Base-by-base conservation (phyloP, 2,329 filamentous ascomycete species). In the Zalaria sp. region DNA sequence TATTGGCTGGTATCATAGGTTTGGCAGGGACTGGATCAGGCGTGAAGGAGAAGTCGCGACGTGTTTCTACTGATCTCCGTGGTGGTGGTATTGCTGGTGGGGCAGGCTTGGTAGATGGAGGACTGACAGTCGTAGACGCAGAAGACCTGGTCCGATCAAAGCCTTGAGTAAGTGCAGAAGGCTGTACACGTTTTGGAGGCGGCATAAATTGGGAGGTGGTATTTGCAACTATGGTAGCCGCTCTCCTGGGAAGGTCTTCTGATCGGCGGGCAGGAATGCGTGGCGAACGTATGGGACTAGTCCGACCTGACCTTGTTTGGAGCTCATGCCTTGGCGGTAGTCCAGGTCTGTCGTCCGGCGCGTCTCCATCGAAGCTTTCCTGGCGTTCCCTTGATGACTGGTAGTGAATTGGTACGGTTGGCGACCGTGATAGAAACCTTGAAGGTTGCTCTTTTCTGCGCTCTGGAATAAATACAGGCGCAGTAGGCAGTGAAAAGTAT, bases 11-110 rank as follows among this genome's bases (percentile, higher is more conserved):
- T 18, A 18, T 18, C 18, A 18, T 18, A 18, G 18, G 18, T 18
- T 18, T 18, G 18, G 18, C 18, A 18, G 18, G 18, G 18, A 18
- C 18, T 18, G 18, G 18, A 18, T 18, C 18, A 26, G 41, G 38
- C 4, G 44, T 40, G 6, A 37, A 39, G 9, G 38, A 25, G 2
- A 43, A 29, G 25, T 47, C 45, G 7, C 45, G 43, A 35, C 46
- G 41, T 5, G 39, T 42, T 5, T 49, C 47, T n/a, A 45, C 41
- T 3, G 47, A 49, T n/a, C 47, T 49, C 5, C 58, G 47, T 5
- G 58, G 58, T 29, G 57, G 55, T 5, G 58, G 58, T 5, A 59
- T 46, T 11, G 54, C 54, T 9, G 58, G 58, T 5, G 57, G 49
- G 6, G 42, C 40, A 4, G 46, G 37, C 40, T 49, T 44, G 35